phyloP scores from a whole-genome alignment of 495 filamentous ascomycete species.

The Penicillium dipodomyicola region DNA sequence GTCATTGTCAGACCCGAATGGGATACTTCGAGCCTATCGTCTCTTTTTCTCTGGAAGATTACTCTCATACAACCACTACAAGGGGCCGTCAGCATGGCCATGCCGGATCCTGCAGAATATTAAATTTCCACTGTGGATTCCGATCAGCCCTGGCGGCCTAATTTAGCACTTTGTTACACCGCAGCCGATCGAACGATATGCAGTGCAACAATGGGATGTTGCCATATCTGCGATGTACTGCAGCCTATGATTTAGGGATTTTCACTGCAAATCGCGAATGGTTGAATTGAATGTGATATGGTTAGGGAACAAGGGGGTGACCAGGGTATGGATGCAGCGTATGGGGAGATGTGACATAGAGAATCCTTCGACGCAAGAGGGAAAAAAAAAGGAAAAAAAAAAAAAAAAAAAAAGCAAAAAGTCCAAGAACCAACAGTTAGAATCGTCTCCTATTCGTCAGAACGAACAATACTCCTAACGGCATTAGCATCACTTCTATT shows the following conservation, averaged over 20 bases:
- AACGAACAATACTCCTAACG: not conserved
- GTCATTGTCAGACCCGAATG: not conserved
- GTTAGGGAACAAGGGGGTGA: conserved; percentile 1
- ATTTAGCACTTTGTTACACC: not conserved
- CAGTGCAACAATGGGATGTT: not conserved
- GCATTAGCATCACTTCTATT: not conserved
- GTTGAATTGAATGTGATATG: not conserved
- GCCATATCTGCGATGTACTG: not conserved
- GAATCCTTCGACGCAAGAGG: not conserved
- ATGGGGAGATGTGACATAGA: conserved; percentile 4
- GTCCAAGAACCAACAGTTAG: conserved; percentile 6
- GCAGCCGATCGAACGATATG: not conserved
- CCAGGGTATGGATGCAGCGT: not conserved
- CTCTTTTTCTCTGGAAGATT: not conserved
- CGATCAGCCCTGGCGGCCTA: not conserved
- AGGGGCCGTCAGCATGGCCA: not conserved
- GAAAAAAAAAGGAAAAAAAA: not conserved
- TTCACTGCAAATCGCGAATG: not conserved
- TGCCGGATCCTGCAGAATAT: not conserved
- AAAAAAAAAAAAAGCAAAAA: not conserved
- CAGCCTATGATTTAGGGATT: not conserved
- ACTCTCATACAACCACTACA: not conserved
- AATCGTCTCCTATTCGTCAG: not conserved
- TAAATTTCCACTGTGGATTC: not conserved
- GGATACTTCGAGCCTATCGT: not conserved